A percentile compares a stretch with the other conserved stretches of the same genome.
Evolutionary conservation across 345 rosid genomes (phyloP).

Genomic region (Erodium maritimum): DNA sequence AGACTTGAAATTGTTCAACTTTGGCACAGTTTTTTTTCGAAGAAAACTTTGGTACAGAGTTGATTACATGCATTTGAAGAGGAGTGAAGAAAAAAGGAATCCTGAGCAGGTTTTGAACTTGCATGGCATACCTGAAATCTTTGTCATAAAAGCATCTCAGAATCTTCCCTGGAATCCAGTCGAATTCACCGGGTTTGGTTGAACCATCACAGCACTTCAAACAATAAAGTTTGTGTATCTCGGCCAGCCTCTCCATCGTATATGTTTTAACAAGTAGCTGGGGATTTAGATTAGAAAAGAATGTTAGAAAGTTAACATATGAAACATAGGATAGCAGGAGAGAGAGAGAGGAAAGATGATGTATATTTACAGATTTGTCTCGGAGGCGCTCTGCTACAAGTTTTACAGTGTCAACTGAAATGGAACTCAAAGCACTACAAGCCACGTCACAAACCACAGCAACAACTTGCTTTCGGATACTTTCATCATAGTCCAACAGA

Average conservation of each 20-base stretch:
- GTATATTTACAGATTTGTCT: constrained; percentile 74
- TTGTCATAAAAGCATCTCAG: constrained; percentile 88
- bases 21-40: too few relatives aligned
- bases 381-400: constrained; percentile 84
- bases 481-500: constrained; percentile 93
- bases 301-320: not conserved
- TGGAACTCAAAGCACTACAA: constrained; percentile 41
- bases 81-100: too few relatives aligned
- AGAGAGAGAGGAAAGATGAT: constrained; percentile 8
- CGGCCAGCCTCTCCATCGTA: constrained; percentile 87
- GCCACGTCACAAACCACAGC: constrained; percentile 79
- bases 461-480: constrained; percentile 89
- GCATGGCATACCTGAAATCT: constrained; percentile 66
- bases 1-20: too few relatives aligned
- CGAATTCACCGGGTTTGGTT: constrained; percentile 35
- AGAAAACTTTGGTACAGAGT: too few relatives aligned
- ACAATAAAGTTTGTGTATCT: constrained; percentile 60
- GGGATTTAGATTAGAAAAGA: constrained; percentile 13
- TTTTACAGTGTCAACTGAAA: constrained; percentile 66
- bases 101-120: not conserved
- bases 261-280: constrained; percentile 78
- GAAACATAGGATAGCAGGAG: constrained; percentile 8
- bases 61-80: too few relatives aligned
- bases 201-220: constrained; percentile 31
- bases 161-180: constrained; percentile 96